Conservation (phyloP, 805 yeast species). For the Metschnikowia chrysomelidarum region DNA sequence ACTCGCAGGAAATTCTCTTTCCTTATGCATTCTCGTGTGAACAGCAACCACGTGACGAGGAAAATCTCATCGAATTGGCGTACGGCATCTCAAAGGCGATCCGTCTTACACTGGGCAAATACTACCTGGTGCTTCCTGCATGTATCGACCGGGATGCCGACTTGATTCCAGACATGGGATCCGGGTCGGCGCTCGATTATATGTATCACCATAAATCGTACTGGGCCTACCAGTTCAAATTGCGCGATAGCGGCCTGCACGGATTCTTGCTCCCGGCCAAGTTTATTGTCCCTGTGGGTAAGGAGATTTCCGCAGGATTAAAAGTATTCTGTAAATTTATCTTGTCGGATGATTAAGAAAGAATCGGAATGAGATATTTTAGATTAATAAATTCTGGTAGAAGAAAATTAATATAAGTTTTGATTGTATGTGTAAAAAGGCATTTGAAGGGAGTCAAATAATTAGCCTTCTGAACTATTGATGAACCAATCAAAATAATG, state of each 20-base stretch:
- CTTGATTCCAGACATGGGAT: slow-evolving; percentile 67
- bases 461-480: too few relatives aligned
- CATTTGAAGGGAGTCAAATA: too few relatives aligned
- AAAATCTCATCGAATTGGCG: slow-evolving; percentile 75
- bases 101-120: slow-evolving; percentile 58
- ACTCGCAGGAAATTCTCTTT: slow-evolving; percentile 77
- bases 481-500: too few relatives aligned
- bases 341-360: slow-evolving; percentile 25
- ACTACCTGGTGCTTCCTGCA: slow-evolving; percentile 70
- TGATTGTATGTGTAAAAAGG: too few relatives aligned
- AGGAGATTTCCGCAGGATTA: slow-evolving; percentile 66
- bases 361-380: too few relatives aligned
- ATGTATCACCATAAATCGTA: slow-evolving; percentile 80
- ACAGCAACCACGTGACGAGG: slow-evolving; percentile 72
- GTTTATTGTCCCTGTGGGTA: slow-evolving; percentile 72
- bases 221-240: slow-evolving; percentile 82
- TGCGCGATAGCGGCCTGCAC: slow-evolving; percentile 78
- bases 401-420: too few relatives aligned
- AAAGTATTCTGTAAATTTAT: slow-evolving; percentile 55
- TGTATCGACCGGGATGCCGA: slow-evolving; percentile 79
- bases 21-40: slow-evolving; percentile 83
- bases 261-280: slow-evolving; percentile 77
- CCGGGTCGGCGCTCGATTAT: slow-evolving; percentile 78
- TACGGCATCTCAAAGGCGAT: slow-evolving; percentile 78
- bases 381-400: too few relatives aligned